Percentiles rank a stretch among this genome's conserved stretches.
Evolutionary conservation across 129 eudicot species (phyloP).

Genomic region (Ambrosia trifida): DNA sequence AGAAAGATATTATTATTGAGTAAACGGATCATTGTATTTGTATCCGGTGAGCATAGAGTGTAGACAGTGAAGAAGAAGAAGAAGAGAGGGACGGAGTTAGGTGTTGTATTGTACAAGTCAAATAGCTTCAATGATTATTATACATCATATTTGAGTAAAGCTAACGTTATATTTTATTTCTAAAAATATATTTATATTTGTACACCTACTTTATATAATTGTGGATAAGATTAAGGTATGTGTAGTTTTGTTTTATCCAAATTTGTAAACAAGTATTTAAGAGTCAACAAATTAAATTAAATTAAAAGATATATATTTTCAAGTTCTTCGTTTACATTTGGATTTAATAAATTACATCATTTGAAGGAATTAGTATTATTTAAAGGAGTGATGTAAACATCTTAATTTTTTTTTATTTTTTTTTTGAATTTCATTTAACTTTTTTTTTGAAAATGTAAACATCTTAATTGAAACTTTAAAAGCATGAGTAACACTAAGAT

Average conservation of each 20-base stretch:
- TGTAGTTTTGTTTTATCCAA: constrained; percentile 2
- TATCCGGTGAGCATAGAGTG: neutral
- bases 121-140: neutral
- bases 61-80: too few species aligned
- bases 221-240: constrained; percentile 9
- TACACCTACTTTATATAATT: neutral
- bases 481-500: too few species aligned
- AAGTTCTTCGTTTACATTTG: neutral
- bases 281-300: neutral
- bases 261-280: neutral
- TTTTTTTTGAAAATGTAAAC: too few species aligned
- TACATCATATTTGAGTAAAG: constrained; percentile 24
- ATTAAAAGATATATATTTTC: neutral
- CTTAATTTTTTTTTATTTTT: too few species aligned
- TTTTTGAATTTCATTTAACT: too few species aligned
- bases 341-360: neutral
- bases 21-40: constrained; percentile 17
- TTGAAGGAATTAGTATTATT: neutral
- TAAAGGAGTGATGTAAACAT: too few species aligned
- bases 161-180: neutral
- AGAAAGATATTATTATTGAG: constrained; percentile 6
- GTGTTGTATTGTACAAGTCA: neutral
- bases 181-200: too few species aligned
- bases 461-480: too few species aligned
- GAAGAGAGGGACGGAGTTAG: too few species aligned